Evolutionary conservation across 192 early-diverging fungal genomes (phyloP), one percentile per base, ranked within the genome.

Genomic region (Piromyces finnis): DNA sequence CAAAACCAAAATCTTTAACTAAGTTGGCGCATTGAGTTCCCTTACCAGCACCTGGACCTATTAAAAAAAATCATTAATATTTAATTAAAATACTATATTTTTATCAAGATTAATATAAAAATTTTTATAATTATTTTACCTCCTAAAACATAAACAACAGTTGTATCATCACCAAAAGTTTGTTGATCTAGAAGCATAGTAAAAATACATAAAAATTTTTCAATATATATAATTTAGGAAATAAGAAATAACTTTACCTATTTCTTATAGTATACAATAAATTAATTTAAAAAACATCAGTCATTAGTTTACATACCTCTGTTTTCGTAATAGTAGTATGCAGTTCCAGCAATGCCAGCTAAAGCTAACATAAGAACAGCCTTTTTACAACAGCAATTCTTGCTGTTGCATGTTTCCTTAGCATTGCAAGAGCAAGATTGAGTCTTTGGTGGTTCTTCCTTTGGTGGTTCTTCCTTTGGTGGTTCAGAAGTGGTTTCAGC

Each of bases 21-120:
- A 99, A 86, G 77, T 93, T 93, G 12, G 88, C 90, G 83, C 95
- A 97, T 86, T 98, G 95, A 22, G 97, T 99, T 36, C 97, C 97
- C 84, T 99, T 99, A 79, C 97, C 97, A 18, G 92, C 89, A 77
- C 93, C 94, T 30, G 94, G 94, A 17, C 93, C 94, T 82, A 26
- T 39, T 83, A 22, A 22, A 51, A 22, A 2, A 26, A 4, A 80
- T 79, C 3, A 77, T 7, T 18, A n/a, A 26, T 30, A 83, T 78
- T 77, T 29, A 18, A 29, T 77, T 83, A 59, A 7, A 35, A 35
- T n/a, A n/a, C n/a, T n/a, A n/a, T n/a, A n/a, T n/a, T n/a, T n/a
- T n/a, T n/a, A n/a, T n/a, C n/a, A n/a, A n/a, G n/a, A n/a, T n/a
- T n/a, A n/a, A n/a, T n/a, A n/a, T n/a, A n/a, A n/a, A n/a, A n/a